Evolutionary conservation across 768 basidiomycete genomes (phyloP), one percentile per base, ranked within the genome.

Genomic region (Chlorophyllum brunneum): DNA sequence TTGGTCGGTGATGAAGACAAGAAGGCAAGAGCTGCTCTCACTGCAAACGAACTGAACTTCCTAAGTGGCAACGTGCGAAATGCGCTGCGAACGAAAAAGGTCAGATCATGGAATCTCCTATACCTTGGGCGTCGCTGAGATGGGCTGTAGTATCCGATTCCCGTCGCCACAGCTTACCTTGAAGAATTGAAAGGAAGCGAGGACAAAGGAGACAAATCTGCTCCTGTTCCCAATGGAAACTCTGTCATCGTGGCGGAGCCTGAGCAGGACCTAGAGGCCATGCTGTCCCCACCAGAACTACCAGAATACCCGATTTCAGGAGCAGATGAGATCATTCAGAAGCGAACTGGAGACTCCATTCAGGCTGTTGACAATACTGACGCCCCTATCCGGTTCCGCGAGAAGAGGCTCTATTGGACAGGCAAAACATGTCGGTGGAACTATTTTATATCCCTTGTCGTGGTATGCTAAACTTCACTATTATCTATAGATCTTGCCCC

Each of bases 321-420:
- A 24, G 48, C 44, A 4, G 63, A 65, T 29, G 57, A 66, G 23
- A 59, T 67, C 13, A 55, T 70, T 13, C 59, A 61, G 51, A 61
- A 67, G 27, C 70, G 71, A 11, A 75, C 70, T 2, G 74, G 72
- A 11, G 70, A 65, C 16, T 15, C 62, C 18, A 37, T 48, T 26
- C 76, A 77, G 48, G 59, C 54, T 5, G 41, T 45, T 2, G 88
- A 88, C 58, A 74, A 73, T 0, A 82, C 84, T 2, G 93, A 95
- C 58, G 83, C 85, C 1, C 83, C 81, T 1, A 58, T 80, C 20
- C 77, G 90, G 24, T 83, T 86, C 38, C 65, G 70, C 10, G 97
- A 99, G 73, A 92, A 83, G 64, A 74, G 91, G 46, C 64, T 98
- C 38, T 70, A 90, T 60, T 98, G 95, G 92, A 68, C 75, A 6